Base-by-base conservation (phyloP, 2,329 filamentous ascomycete species). In the Pestalotiopsis sp. region DNA sequence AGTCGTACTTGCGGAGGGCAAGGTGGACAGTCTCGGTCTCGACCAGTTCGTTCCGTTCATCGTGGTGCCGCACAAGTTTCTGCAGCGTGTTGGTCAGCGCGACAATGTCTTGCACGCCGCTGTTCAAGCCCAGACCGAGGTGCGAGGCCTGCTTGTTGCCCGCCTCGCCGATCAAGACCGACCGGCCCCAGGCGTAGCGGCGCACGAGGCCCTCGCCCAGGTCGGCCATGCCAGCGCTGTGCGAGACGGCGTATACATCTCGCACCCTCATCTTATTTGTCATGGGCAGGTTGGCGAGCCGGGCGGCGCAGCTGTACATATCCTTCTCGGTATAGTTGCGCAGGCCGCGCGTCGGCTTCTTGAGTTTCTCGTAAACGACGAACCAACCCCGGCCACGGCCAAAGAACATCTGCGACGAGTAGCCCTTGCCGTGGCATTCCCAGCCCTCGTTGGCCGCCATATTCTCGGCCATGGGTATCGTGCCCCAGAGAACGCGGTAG, bases 361-460 rank as follows among this genome's bases (percentile, higher is more conserved):
- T 39, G 38, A 65, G 63, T 23, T 49, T 36, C 63, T 65, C 63
- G 38, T 65, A 52, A 17, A 65, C 39, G 27, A 65, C 27, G 45
- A 65, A 65, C 63, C 63, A 65, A 11, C 20, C 45, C 9, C 63
- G 63, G n/a, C 38, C 63, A 5, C 63, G 38, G 3, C 63, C 63
- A 31, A 65, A 23, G 45, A 65, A 65, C 23, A 65, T n/a, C n/a
- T 65, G 63, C 41, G 63, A 49, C 23, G 63, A 65, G n/a, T 14
- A 49, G 0, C 41, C 63, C 27, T n/a, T 23, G 20, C 63, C 63
- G 63, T 56, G 63, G 7, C 39, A 49, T 17, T 56, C 63, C 63
- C 63, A 65, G 13, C 17, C 45, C 45, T 65, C 63, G 27, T 36
- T 41, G 25, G 36, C 13, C 23, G 23, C 13, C 39, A 65, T 49